phyloP scores from a whole-genome alignment of 768 basidiomycete genomes.

The Boletus rubescentipes region DNA sequence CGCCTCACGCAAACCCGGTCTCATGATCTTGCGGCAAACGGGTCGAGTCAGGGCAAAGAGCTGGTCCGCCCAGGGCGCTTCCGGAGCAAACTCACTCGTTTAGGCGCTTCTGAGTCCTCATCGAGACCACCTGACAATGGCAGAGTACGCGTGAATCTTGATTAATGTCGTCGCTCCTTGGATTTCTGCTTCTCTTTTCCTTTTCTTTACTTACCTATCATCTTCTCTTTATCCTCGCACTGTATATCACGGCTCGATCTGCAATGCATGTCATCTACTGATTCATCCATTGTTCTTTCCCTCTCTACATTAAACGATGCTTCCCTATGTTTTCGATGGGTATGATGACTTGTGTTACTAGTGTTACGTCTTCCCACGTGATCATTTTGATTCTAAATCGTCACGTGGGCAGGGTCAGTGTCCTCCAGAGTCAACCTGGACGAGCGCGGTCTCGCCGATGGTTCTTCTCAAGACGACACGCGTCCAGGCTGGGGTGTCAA shows the following conservation, averaged over 20 bases:
- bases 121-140: slow-evolving; percentile 33
- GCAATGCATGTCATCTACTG: slow-evolving; percentile 24
- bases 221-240: slow-evolving; percentile 22
- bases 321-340: slow-evolving; percentile 6
- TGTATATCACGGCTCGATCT: slow-evolving; percentile 25
- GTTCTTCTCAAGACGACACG: neutral
- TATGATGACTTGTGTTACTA: too few relatives aligned
- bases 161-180: slow-evolving; percentile 27
- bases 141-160: slow-evolving; percentile 37
- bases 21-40: slow-evolving; percentile 25
- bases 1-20: slow-evolving; percentile 26
- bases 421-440: slow-evolving; percentile 2
- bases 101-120: slow-evolving; percentile 28
- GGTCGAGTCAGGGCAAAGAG: slow-evolving; percentile 22
- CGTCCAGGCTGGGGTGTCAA: neutral
- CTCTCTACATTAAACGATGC: slow-evolving; percentile 6
- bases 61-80: slow-evolving; percentile 27
- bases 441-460: slow-evolving; percentile 6
- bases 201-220: neutral
- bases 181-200: slow-evolving; percentile 3
- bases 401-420: slow-evolving; percentile 24
- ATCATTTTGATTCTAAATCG: slow-evolving; percentile 8
- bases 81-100: slow-evolving; percentile 28
- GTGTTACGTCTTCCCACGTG: slow-evolving; percentile 22
- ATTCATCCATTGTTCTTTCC: slow-evolving; percentile 1